phyloP scores from a whole-genome alignment of 129 eudicot genomes.

The Artemisia tridentata region DNA sequence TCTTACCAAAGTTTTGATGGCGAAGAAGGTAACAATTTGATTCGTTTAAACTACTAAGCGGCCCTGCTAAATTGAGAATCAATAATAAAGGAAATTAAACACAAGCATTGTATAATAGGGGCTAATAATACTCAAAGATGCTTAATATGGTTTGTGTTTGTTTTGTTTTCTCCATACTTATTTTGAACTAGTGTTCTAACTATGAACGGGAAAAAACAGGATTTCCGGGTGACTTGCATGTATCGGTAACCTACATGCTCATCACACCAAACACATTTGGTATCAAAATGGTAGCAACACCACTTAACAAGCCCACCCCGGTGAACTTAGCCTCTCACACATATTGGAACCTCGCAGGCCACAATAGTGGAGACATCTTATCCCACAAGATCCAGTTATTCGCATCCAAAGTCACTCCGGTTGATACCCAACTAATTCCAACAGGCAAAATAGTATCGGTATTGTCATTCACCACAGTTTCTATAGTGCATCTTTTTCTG shows the following conservation, averaged over 20 bases:
- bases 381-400: conserved; percentile 43
- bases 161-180: too few relatives aligned
- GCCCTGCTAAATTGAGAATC: too few relatives aligned
- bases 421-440: conserved; percentile 45
- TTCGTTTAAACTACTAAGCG: background rate
- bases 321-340: conserved; percentile 63
- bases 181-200: background rate
- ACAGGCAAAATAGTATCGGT: conserved; percentile 46
- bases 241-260: conserved; percentile 46
- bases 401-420: conserved; percentile 55
- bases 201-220: conserved; percentile 29
- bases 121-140: too few relatives aligned
- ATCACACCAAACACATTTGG: conserved; percentile 41
- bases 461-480: background rate
- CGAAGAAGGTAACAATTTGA: conserved; percentile 42
- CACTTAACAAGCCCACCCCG: conserved; percentile 56
- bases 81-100: too few relatives aligned
- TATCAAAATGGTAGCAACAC: conserved; percentile 51
- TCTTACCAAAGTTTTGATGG: conserved; percentile 52
- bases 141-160: too few relatives aligned
- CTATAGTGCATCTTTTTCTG: background rate
- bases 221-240: conserved; percentile 49
- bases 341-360: conserved; percentile 68
- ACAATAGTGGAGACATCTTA: conserved; percentile 44
- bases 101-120: too few relatives aligned